Base-by-base conservation (phyloP, 164 flowering plant species). In the Nelumbo lutea region DNA sequence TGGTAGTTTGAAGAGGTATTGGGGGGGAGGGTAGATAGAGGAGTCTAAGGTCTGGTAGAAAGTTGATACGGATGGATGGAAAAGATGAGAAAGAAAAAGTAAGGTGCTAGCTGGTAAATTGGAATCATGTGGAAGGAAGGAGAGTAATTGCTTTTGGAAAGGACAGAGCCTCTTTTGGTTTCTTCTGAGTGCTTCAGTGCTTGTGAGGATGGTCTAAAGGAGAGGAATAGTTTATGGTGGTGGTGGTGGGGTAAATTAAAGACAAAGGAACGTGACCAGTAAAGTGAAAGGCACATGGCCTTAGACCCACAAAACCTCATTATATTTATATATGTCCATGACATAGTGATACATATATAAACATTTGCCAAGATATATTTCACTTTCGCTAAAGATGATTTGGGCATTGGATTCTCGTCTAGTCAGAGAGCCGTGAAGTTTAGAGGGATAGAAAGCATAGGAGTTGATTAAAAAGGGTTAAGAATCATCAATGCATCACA, bases 241-340 rank as follows among this genome's bases (percentile, higher is more conserved):
- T 66, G 59, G 62, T 65, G 68, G 76, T 67, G 74, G 72, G 66
- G n/a, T 48, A 47, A 27, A 8, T 42, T 11, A 41, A 1, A 64
- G 71, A 76, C 77, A 76, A 65, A 15, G 47, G 46, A 44, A 51
- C 58, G 52, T 63, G 61, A 66, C 48, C 46, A 69, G n/a, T 79
- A 78, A 68, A 73, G 77, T 70, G 78, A 73, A 68, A 61, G 63
- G 65, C 81, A 80, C 83, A 73, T 80, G 79, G 73, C 6, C 59
- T 60, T 47, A 5, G 73, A 73, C 78, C 71, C 70, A 64, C 75
- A 39, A 27, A 27, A 27, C 27, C 27, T 27, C 27, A 27, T 27
- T 27, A 27, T 27, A 27, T 27, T 27, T 27, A 27, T 27, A 27
- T 27, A 27, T 27, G 27, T 27, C 27, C 27, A 27, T 27, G 27